A percentile compares a stretch with the other conserved stretches of the same genome.
phyloP scores from a whole-genome alignment of 176 grass and related monocot genomes.

The Oryza australiensis region DNA sequence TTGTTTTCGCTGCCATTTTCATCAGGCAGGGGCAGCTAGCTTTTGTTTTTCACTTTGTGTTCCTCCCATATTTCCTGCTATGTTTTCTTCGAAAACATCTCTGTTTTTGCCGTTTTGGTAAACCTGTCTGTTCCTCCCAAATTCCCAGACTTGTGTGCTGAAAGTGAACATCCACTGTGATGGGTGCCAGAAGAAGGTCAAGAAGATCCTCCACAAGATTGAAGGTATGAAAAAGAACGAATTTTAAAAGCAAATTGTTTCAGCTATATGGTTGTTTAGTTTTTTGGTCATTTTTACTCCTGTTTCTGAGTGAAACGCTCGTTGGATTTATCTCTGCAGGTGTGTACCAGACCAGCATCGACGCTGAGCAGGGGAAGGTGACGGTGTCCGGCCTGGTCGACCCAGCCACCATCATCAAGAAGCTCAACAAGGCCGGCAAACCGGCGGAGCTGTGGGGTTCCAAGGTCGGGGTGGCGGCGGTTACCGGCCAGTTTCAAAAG shows the following conservation, averaged over 20 bases:
- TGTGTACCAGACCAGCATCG: conserved; percentile 56
- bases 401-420: conserved; percentile 59
- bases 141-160: conserved; percentile 64
- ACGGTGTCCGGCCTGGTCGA: conserved; percentile 63
- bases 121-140: conserved; percentile 18
- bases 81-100: conserved; percentile 7
- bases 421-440: conserved; percentile 69
- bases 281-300: background rate
- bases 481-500: conserved; percentile 42
- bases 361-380: conserved; percentile 65
- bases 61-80: conserved; percentile 16
- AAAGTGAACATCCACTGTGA: conserved; percentile 85
- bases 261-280: background rate
- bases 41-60: conserved; percentile 38
- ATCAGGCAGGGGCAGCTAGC: background rate
- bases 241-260: background rate
- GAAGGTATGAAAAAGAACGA: conserved; percentile 42
- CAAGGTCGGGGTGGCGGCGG: conserved; percentile 20
- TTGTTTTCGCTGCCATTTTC: conserved; percentile 30
- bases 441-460: conserved; percentile 58
- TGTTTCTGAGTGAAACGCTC: background rate
- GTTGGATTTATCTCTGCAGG: conserved; percentile 41
- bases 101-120: background rate
- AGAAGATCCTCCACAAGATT: conserved; percentile 70
- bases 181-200: conserved; percentile 70